phyloP scores from a whole-genome alignment of 768 basidiomycete species.

The Pulveroboletus frians region DNA sequence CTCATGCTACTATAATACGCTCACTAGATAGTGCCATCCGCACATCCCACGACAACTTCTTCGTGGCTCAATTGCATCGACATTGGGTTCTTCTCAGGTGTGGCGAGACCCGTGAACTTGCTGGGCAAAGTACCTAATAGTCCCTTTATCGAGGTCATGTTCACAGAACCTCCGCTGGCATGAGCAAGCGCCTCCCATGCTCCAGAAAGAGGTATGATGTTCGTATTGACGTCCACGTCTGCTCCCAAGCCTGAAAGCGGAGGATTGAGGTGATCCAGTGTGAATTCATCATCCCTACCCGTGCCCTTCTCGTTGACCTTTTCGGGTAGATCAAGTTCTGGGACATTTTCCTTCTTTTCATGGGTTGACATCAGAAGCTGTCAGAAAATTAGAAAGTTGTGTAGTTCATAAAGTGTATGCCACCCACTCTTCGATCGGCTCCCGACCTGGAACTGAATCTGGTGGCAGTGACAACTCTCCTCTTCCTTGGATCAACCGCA shows the following conservation, averaged over 20 bases:
- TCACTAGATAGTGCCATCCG: constrained; percentile 88
- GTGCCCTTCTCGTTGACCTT: constrained; percentile 13
- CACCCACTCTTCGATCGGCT: constrained; percentile 72
- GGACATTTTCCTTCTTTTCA: constrained; percentile 44
- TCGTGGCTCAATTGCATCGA: constrained; percentile 89
- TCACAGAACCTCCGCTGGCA: constrained; percentile 28
- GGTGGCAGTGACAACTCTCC: constrained; percentile 81
- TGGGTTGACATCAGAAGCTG: constrained; percentile 86
- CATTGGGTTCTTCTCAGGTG: constrained; percentile 92
- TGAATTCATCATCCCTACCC: not conserved
- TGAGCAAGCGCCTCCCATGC: constrained; percentile 69
- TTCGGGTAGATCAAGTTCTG: constrained; percentile 18
- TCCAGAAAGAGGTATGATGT: constrained; percentile 63
- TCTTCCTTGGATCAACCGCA: constrained; percentile 79
- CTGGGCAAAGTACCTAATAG: constrained; percentile 55
- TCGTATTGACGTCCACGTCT: constrained; percentile 57
- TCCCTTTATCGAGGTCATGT: constrained; percentile 43
- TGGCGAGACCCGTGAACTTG: constrained; percentile 75
- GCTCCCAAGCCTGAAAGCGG: constrained; percentile 22
- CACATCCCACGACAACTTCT: constrained; percentile 87
- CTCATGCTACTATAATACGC: constrained; percentile 24
- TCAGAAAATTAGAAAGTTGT: not conserved
- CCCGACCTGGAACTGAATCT: constrained; percentile 80
- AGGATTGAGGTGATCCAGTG: constrained; percentile 10
- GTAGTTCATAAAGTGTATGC: not conserved